Evolutionary conservation across 2,329 filamentous ascomycete species (phyloP).

Genomic region (Pseudogymnoascus sp.): DNA sequence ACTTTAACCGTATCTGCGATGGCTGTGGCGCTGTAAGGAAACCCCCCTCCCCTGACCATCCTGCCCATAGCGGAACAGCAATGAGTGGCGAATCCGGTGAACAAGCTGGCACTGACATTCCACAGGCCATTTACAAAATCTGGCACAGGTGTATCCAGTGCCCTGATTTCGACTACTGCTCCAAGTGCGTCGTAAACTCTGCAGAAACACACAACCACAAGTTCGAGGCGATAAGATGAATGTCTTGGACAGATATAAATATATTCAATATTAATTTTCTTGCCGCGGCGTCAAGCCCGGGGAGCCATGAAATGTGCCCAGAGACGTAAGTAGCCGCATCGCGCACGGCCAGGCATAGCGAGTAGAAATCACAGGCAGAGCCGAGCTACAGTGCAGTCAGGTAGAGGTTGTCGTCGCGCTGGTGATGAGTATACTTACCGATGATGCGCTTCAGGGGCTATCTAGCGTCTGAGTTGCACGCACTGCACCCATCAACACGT

Average conservation of each 20-base stretch:
- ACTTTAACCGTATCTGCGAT: neutral
- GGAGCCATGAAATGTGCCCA: neutral
- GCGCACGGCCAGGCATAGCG: neutral
- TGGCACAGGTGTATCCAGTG: neutral
- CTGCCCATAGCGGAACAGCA: neutral
- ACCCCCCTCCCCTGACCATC: neutral
- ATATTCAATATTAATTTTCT: neutral
- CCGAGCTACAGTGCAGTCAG: neutral
- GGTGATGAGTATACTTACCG: neutral
- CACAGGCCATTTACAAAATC: neutral
- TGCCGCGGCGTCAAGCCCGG: neutral
- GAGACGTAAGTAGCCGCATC: neutral
- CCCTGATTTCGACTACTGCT: neutral
- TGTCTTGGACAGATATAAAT: neutral
- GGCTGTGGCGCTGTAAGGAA: neutral
- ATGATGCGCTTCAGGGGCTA: neutral
- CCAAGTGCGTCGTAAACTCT: neutral
- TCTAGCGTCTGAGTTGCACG: neutral
- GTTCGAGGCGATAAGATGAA: neutral
- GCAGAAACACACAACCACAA: neutral
- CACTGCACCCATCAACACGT: neutral
- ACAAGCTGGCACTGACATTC: neutral
- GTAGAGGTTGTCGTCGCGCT: neutral
- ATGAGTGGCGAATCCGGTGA: neutral
- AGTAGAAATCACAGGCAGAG: neutral